Percentiles rank a stretch among this genome's conserved stretches.
Conservation (phyloP, 129 eudicot genomes). For the Tagetes erecta region DNA sequence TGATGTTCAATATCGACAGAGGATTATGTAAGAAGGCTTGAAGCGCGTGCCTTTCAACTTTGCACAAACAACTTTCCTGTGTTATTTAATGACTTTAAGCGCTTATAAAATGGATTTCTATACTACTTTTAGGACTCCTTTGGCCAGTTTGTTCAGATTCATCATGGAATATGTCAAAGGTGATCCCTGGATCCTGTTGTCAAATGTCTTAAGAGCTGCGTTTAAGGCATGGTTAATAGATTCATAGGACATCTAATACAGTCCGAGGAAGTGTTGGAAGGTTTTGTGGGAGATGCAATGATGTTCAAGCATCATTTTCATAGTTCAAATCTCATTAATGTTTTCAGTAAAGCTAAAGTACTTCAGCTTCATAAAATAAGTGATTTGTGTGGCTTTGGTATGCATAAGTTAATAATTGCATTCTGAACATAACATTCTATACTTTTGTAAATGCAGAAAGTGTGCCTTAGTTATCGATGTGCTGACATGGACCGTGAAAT, state of each 20-base stretch:
- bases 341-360: no score
- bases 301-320: background rate
- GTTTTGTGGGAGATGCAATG: constrained; percentile 3
- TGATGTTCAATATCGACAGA: background rate
- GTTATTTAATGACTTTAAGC: background rate
- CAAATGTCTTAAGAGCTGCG: background rate
- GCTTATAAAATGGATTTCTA: background rate
- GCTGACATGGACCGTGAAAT: constrained; percentile 99
- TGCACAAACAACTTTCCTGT: background rate
- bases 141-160: background rate
- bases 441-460: constrained; percentile 65
- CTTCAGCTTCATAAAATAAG: background rate
- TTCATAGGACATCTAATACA: background rate
- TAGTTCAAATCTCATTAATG: background rate
- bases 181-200: constrained; percentile 5
- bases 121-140: background rate
- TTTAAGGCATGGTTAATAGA: constrained; percentile 7
- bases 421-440: constrained; percentile 21
- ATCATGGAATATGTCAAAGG: background rate
- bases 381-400: background rate
- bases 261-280: constrained; percentile 4
- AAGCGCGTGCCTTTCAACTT: background rate
- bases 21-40: constrained; percentile 4
- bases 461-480: constrained; percentile 97
- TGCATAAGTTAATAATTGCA: background rate